Conservation (phyloP, 177 flowering plant species). For the Vitis hybrid region DNA sequence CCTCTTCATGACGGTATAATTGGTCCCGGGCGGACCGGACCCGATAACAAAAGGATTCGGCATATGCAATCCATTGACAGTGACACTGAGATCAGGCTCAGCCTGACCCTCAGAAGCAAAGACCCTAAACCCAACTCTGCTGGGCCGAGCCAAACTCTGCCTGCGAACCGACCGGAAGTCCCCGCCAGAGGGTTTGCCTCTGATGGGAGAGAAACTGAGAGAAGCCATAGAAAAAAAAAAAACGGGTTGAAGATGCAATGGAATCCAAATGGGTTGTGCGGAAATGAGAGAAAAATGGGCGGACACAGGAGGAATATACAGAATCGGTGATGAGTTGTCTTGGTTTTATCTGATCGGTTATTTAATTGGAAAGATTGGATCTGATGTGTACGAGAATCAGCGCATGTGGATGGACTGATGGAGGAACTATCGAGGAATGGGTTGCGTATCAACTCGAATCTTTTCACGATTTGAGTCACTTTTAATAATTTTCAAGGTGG, state of each 20-base stretch:
- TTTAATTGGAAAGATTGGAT: too few species aligned
- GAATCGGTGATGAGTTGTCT: too few species aligned
- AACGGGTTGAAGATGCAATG: not conserved
- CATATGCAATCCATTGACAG: constrained; percentile 86
- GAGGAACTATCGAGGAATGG: too few species aligned
- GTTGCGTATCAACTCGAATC: too few species aligned
- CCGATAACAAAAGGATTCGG: constrained; percentile 98
- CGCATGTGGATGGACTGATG: too few species aligned
- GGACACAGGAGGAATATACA: too few species aligned
- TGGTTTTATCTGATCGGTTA: too few species aligned
- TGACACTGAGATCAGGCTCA: constrained; percentile 94
- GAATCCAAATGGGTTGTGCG: too few species aligned
- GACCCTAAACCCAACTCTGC: constrained; percentile 50
- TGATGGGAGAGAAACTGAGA: constrained; percentile 3
- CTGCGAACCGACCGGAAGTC: constrained; percentile 7
- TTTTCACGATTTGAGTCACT: too few species aligned
- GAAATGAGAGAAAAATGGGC: too few species aligned
- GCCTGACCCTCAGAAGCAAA: constrained; percentile 33
- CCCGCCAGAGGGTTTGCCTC: not conserved
- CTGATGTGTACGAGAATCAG: too few species aligned
- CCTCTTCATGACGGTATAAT: constrained; percentile 94
- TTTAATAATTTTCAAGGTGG: too few species aligned
- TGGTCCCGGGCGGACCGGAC: constrained; percentile 99
- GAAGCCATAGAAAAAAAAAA: constrained; percentile 5
- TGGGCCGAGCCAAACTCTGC: constrained; percentile 11